phyloP scores from a whole-genome alignment of 2,329 filamentous ascomycete genomes.

The Scleromitrula shiraiana region DNA sequence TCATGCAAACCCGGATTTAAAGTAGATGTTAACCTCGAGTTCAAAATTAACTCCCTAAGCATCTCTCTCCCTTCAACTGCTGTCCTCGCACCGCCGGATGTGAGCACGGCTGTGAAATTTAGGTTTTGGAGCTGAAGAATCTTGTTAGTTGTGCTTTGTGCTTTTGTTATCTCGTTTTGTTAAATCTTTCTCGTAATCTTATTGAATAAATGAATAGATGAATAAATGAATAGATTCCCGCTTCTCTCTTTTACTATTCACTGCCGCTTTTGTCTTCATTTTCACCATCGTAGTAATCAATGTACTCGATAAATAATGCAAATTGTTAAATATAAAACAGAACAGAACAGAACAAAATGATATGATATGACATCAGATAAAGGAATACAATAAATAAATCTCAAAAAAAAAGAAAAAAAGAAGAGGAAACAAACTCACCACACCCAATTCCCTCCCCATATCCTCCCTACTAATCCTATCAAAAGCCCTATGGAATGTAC shows the following conservation, averaged over 20 bases:
- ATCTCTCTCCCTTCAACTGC: constrained; percentile 16
- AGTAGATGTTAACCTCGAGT: too few species aligned
- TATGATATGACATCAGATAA: too few species aligned
- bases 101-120: constrained; percentile 38
- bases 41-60: constrained; percentile 28
- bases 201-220: background rate
- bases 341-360: too few species aligned
- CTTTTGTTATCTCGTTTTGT: background rate
- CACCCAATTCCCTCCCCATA: constrained; percentile 21
- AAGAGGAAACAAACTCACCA: constrained; percentile 22
- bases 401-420: too few species aligned
- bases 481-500: constrained; percentile 48
- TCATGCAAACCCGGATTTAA: too few species aligned
- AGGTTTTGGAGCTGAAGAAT: background rate
- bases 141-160: background rate
- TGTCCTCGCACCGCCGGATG: constrained; percentile 34
- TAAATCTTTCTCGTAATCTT: too few species aligned
- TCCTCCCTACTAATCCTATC: constrained; percentile 30
- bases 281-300: too few species aligned
- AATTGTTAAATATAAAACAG: too few species aligned
- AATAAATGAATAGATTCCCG: background rate
- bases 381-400: too few species aligned
- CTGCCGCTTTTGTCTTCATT: too few species aligned
- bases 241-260: too few species aligned
- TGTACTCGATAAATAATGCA: too few species aligned